phyloP scores from a whole-genome alignment of 2,329 filamentous ascomycete species.

The Claviceps spartinae region DNA sequence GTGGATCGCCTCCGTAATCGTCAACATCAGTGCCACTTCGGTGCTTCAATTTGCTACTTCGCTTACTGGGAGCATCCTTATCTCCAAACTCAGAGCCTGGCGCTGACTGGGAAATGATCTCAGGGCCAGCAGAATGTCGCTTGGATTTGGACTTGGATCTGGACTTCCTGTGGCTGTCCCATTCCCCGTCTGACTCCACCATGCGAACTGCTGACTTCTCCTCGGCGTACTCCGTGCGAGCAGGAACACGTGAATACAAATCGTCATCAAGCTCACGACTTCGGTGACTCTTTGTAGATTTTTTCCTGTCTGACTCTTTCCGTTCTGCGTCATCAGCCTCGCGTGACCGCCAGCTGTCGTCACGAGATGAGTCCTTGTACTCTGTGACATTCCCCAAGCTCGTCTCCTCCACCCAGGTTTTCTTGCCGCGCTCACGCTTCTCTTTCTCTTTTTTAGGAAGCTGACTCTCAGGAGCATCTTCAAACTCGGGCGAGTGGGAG shows the following conservation, averaged over 20 bases:
- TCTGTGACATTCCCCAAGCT: constrained; percentile 12
- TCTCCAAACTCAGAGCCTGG: constrained; percentile 25
- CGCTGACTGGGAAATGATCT: constrained; percentile 20
- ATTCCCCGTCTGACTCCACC: constrained; percentile 19
- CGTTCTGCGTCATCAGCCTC: constrained; percentile 12
- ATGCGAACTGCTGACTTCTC: constrained; percentile 10
- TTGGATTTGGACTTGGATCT: constrained; percentile 22
- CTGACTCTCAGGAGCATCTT: constrained; percentile 14
- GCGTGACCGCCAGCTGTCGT: constrained; percentile 9
- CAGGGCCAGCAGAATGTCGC: constrained; percentile 16
- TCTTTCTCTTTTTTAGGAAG: constrained; percentile 23
- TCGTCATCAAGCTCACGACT: constrained; percentile 17
- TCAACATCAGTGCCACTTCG: constrained; percentile 21
- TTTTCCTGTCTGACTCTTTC: constrained; percentile 14
- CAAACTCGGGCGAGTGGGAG: constrained; percentile 7
- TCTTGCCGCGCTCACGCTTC: constrained; percentile 29
- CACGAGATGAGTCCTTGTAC: constrained; percentile 11
- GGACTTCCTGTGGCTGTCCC: constrained; percentile 20
- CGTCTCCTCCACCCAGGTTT: constrained; percentile 11
- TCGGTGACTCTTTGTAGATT: constrained; percentile 17
- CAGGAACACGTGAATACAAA: constrained; percentile 13
- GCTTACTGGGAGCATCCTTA: constrained; percentile 21
- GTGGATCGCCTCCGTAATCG: constrained; percentile 21
- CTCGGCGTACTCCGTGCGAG: constrained; percentile 17
- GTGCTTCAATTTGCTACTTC: constrained; percentile 26